Conservation (phyloP, 2,329 filamentous ascomycete genomes). For the Beauveria scarabaeidicola region DNA sequence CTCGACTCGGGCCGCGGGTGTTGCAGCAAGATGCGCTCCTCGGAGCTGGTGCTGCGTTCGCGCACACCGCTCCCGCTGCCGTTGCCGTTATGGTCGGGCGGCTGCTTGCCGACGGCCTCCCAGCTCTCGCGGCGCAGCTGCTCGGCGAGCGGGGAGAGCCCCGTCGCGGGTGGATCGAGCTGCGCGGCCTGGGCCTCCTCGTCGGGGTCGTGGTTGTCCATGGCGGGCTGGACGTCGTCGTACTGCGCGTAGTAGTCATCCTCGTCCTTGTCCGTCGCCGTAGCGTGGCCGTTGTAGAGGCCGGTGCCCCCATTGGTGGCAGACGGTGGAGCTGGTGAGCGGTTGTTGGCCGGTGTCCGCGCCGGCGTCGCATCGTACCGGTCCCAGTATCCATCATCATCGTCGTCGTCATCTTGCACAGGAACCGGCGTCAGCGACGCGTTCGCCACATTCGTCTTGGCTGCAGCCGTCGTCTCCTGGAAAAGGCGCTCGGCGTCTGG, state of each 20-base stretch:
- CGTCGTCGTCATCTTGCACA: slow-evolving; percentile 45
- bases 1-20: slow-evolving; percentile 53
- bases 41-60: slow-evolving; percentile 9
- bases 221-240: slow-evolving; percentile 67
- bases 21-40: slow-evolving; percentile 23
- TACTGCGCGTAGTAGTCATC: slow-evolving; percentile 72
- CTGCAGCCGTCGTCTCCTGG: slow-evolving; percentile 21
- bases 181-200: slow-evolving; percentile 40
- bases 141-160: slow-evolving; percentile 14
- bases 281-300: slow-evolving; percentile 17
- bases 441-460: slow-evolving; percentile 11
- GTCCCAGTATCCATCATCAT: slow-evolving; percentile 74
- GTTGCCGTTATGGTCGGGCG: not conserved
- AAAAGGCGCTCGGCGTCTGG: slow-evolving; percentile 54
- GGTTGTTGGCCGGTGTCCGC: slow-evolving; percentile 52
- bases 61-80: not conserved
- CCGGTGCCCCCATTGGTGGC: slow-evolving; percentile 17
- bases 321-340: slow-evolving; percentile 50
- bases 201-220: slow-evolving; percentile 76
- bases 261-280: slow-evolving; percentile 38
- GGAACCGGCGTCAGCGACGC: slow-evolving; percentile 5
- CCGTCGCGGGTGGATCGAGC: slow-evolving; percentile 28
- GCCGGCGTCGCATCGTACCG: slow-evolving; percentile 65
- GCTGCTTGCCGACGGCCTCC: slow-evolving; percentile 15
- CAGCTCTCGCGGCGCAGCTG: slow-evolving; percentile 16